Evolutionary conservation across 192 early-diverging fungal species (phyloP).

Genomic region (Pilobolus umbonatus): DNA sequence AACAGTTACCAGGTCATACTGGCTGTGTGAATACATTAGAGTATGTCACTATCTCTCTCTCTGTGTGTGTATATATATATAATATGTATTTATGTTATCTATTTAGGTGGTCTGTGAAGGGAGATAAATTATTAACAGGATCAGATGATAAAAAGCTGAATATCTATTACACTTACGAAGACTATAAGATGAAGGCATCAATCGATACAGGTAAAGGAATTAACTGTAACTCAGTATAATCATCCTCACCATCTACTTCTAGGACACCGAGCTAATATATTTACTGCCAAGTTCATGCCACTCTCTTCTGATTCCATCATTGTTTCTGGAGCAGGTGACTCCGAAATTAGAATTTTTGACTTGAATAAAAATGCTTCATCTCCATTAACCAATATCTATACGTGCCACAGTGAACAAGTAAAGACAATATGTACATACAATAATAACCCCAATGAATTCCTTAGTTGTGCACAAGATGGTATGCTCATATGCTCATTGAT

Average conservation of each 20-base stretch:
- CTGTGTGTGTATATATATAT: neutral
- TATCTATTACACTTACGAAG: slow-evolving; percentile 45
- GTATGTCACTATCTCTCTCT: no score
- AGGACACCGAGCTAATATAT: slow-evolving; percentile 74
- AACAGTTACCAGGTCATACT: slow-evolving; percentile 38
- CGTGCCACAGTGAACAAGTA: slow-evolving; percentile 46
- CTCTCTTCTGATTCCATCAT: slow-evolving; percentile 51
- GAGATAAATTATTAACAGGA: slow-evolving; percentile 50
- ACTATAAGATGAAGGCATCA: slow-evolving; percentile 33
- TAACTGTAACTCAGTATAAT: neutral
- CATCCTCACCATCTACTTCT: neutral
- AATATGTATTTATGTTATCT: neutral
- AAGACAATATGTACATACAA: slow-evolving; percentile 45
- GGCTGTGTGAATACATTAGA: slow-evolving; percentile 57
- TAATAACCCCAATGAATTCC: slow-evolving; percentile 45
- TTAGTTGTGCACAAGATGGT: slow-evolving; percentile 59
- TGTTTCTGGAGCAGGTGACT: slow-evolving; percentile 62
- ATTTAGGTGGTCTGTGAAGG: slow-evolving; percentile 48
- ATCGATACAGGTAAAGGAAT: slow-evolving; percentile 31
- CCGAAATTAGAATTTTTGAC: slow-evolving; percentile 36
- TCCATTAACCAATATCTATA: slow-evolving; percentile 29
- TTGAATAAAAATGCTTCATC: neutral
- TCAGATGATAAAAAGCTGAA: slow-evolving; percentile 60
- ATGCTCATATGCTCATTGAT: neutral
- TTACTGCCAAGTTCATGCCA: slow-evolving; percentile 68